Evolutionary conservation across 352 stramenopile genomes (phyloP).

Genomic region (Globisporangium rhizosaccharum): DNA sequence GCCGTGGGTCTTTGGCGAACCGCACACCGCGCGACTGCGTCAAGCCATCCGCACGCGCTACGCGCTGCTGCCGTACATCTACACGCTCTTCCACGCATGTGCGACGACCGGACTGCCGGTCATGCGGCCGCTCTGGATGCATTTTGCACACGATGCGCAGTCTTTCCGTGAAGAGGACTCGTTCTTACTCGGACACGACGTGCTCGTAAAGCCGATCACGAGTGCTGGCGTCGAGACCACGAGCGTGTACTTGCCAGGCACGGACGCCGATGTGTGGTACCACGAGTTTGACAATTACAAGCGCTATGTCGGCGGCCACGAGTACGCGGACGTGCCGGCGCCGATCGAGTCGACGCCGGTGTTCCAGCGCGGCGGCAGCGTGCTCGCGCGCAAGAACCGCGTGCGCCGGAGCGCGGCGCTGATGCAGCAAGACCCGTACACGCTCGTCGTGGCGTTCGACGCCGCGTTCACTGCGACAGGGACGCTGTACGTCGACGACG

Average conservation of each 20-base stretch:
- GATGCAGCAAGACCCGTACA: slow-evolving; percentile 98
- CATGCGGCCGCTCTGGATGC: slow-evolving; percentile 95
- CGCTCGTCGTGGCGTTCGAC: slow-evolving; percentile 93
- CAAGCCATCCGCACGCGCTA: slow-evolving; percentile 93
- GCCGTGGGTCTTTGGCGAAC: slow-evolving; percentile 97
- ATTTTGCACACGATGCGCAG: slow-evolving; percentile 88
- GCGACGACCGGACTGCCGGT: slow-evolving; percentile 61
- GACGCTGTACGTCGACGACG: slow-evolving; percentile 96
- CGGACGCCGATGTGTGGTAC: slow-evolving; percentile 84
- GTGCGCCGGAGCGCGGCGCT: slow-evolving; percentile 91
- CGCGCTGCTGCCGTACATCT: slow-evolving; percentile 94
- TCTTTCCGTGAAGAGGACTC: slow-evolving; percentile 91
- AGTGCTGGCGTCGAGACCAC: slow-evolving; percentile 73
- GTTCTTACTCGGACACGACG: slow-evolving; percentile 92
- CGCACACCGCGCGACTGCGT: slow-evolving; percentile 87
- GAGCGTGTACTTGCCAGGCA: slow-evolving; percentile 87
- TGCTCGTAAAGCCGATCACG: slow-evolving; percentile 96
- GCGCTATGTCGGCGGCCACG: slow-evolving; percentile 45
- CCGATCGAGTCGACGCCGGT: slow-evolving; percentile 95
- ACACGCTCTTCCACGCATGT: slow-evolving; percentile 84
- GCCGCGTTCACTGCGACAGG: slow-evolving; percentile 72
- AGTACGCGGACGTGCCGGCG: slow-evolving; percentile 61
- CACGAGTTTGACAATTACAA: slow-evolving; percentile 75
- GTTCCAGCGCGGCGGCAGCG: slow-evolving; percentile 94
- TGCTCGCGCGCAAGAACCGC: slow-evolving; percentile 95